Conservation (phyloP, 1,284 basidiomycete genomes). For the Agaricales sp. region DNA sequence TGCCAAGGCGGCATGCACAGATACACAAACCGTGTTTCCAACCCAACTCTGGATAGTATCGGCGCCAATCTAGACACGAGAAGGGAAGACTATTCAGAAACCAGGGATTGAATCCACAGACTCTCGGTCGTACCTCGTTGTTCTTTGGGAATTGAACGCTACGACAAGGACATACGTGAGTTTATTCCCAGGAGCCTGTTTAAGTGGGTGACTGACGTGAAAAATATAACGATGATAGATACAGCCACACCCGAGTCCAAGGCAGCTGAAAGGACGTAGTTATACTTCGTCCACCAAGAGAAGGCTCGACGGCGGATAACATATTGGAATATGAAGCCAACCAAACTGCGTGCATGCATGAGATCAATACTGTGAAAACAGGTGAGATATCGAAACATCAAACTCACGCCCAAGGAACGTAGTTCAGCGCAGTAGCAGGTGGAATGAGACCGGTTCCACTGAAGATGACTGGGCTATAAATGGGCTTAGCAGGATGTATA, state of each 20-base stretch:
- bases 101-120: too few species aligned
- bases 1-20: too few species aligned
- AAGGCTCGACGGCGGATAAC: slow-evolving; percentile 36
- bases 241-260: slow-evolving; percentile 38
- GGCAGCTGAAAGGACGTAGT: slow-evolving; percentile 38
- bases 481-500: not conserved
- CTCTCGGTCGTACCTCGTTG: too few species aligned
- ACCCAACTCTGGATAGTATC: too few species aligned
- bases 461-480: slow-evolving; percentile 22
- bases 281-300: not conserved
- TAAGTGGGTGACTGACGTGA: slow-evolving; percentile 15
- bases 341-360: slow-evolving; percentile 23
- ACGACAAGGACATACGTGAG: too few species aligned
- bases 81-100: too few species aligned
- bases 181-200: too few species aligned
- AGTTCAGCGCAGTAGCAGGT: slow-evolving; percentile 28
- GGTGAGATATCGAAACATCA: not conserved
- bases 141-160: too few species aligned
- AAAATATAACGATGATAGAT: slow-evolving; percentile 33
- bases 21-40: too few species aligned
- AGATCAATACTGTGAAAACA: slow-evolving; percentile 18
- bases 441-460: slow-evolving; percentile 33
- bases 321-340: slow-evolving; percentile 55
- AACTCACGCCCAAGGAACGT: slow-evolving; percentile 26
- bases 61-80: too few species aligned